phyloP scores from a whole-genome alignment of 768 basidiomycete genomes.

The Panellus pusillus region DNA sequence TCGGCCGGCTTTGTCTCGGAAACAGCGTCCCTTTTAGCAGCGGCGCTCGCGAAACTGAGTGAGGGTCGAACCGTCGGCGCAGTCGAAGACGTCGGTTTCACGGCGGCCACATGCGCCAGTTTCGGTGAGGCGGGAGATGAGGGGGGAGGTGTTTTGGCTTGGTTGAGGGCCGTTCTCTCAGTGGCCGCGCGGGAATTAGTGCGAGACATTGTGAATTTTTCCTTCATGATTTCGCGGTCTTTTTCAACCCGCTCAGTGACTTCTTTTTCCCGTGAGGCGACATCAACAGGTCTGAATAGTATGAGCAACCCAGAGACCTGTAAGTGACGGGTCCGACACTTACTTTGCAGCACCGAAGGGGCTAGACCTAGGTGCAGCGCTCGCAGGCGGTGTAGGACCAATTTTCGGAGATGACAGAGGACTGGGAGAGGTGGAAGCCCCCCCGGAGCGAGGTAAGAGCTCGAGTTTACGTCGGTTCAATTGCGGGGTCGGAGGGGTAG shows the following conservation, averaged over 20 bases:
- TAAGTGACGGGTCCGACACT: slow-evolving; percentile 23
- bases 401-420: slow-evolving; percentile 82
- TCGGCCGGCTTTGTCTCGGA: slow-evolving; percentile 14
- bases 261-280: slow-evolving; percentile 71
- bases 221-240: slow-evolving; percentile 59
- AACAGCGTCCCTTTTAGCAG: slow-evolving; percentile 48
- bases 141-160: slow-evolving; percentile 35
- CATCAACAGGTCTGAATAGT: slow-evolving; percentile 74
- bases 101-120: slow-evolving; percentile 11
- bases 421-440: slow-evolving; percentile 65
- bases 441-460: slow-evolving; percentile 76
- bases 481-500: slow-evolving; percentile 83
- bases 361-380: slow-evolving; percentile 50
- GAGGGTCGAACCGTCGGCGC: slow-evolving; percentile 63
- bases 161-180: slow-evolving; percentile 40
- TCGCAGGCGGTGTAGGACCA: slow-evolving; percentile 40
- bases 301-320: not conserved
- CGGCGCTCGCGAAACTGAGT: slow-evolving; percentile 82
- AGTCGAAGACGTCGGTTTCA: slow-evolving; percentile 27
- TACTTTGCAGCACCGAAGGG: slow-evolving; percentile 90
- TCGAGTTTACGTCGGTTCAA: slow-evolving; percentile 79
- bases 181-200: slow-evolving; percentile 50
- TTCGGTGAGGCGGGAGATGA: slow-evolving; percentile 30
- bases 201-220: slow-evolving; percentile 53
- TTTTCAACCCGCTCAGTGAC: slow-evolving; percentile 70